phyloP scores from a whole-genome alignment of 345 rosid genomes.

The Eucalyptus pauciflora region DNA sequence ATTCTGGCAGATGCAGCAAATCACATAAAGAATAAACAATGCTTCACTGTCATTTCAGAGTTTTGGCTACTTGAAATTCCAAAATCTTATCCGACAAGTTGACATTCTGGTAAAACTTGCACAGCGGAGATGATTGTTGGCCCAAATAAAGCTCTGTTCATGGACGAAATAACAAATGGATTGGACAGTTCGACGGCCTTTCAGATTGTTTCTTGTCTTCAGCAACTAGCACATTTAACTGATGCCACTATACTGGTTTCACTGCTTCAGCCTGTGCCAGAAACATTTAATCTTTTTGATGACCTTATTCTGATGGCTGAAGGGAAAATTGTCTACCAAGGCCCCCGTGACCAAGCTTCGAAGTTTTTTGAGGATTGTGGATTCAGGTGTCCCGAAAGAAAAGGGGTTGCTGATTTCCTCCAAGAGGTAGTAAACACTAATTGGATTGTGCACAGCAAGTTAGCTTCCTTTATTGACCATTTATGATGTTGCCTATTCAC shows the following conservation, averaged over 20 bases:
- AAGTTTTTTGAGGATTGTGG: slow-evolving; percentile 50
- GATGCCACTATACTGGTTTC: slow-evolving; percentile 46
- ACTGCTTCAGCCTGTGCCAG: slow-evolving; percentile 66
- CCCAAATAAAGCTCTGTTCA: slow-evolving; percentile 47
- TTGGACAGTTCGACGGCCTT: slow-evolving; percentile 60
- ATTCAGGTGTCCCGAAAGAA: slow-evolving; percentile 52
- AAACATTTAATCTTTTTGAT: slow-evolving; percentile 51
- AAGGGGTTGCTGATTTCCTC: slow-evolving; percentile 54
- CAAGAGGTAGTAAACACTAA: slow-evolving; percentile 29
- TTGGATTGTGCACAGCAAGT: not conserved
- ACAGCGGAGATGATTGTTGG: slow-evolving; percentile 73
- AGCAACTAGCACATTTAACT: slow-evolving; percentile 47
- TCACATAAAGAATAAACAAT: not conserved
- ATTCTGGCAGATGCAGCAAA: not conserved
- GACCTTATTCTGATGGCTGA: slow-evolving; percentile 53
- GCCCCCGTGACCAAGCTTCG: slow-evolving; percentile 21
- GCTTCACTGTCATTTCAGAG: not conserved
- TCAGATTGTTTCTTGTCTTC: slow-evolving; percentile 48
- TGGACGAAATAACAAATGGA: slow-evolving; percentile 77
- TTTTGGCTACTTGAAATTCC: not conserved
- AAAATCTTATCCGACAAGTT: not conserved
- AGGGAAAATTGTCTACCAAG: slow-evolving; percentile 51
- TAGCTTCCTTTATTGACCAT: not conserved
- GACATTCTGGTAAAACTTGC: not conserved
- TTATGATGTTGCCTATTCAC: not conserved